phyloP scores from a whole-genome alignment of 805 yeast species.

The Metschnikowia chrysomelidarum region DNA sequence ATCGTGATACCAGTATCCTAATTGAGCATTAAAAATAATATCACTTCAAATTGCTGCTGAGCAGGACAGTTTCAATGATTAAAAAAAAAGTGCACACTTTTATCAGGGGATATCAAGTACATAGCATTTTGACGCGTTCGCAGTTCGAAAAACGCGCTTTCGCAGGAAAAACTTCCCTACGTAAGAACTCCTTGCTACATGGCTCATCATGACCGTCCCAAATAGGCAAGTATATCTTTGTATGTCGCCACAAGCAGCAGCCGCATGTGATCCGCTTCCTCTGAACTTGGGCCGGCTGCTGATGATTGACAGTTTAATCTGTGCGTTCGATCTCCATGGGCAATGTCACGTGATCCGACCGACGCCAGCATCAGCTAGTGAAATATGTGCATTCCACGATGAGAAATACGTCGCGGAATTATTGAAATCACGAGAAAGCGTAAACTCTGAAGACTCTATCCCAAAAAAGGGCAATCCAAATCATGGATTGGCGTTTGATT shows the following conservation, averaged over 20 bases:
- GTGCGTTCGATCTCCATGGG: conserved; percentile 37
- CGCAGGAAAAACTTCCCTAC: too few species aligned
- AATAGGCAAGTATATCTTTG: conserved; percentile 3
- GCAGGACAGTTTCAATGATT: too few species aligned
- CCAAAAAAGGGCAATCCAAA: conserved; percentile 2
- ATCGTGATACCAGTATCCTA: too few species aligned
- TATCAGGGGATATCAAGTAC: too few species aligned
- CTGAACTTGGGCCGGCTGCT: conserved; percentile 52
- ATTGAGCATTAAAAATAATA: too few species aligned
- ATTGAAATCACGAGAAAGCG: conserved; percentile 18
- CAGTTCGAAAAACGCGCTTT: too few species aligned
- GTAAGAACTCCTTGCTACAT: too few species aligned
- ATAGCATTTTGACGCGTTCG: too few species aligned
- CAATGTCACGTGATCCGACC: conserved; percentile 26
- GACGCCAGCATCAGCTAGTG: conserved; percentile 29
- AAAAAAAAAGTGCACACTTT: too few species aligned
- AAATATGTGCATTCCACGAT: conserved; percentile 52
- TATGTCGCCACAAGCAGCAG: conserved; percentile 3
- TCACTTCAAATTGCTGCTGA: too few species aligned
- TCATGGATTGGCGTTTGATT: conserved; percentile 59
- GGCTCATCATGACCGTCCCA: neutral
- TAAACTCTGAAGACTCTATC: neutral
- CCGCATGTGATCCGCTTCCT: conserved; percentile 40
- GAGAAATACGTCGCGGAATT: conserved; percentile 39
- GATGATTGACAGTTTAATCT: conserved; percentile 40